Conservation (phyloP, 1,139 yeast species). For the Taiozyma onychis region DNA sequence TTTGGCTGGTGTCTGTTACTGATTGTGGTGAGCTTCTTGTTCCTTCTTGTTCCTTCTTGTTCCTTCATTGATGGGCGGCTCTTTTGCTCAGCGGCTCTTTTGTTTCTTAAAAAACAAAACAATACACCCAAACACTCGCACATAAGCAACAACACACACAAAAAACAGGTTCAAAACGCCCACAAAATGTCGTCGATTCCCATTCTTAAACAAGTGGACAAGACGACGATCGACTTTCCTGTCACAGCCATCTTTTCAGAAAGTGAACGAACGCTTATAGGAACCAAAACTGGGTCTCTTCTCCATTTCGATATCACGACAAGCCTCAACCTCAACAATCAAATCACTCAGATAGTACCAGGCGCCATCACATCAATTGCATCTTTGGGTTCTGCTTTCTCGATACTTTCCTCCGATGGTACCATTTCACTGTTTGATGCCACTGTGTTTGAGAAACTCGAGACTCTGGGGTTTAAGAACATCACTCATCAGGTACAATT, state of each 20-base stretch:
- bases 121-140: too few species aligned
- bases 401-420: background rate
- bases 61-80: too few species aligned
- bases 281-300: background rate
- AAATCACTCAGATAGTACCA: background rate
- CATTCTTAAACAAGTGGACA: background rate
- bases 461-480: slow-evolving; percentile 16
- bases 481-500: slow-evolving; percentile 5
- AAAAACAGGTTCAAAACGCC: background rate
- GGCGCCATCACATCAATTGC: background rate
- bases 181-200: background rate
- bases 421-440: slow-evolving; percentile 7
- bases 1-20: too few species aligned
- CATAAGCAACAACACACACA: too few species aligned
- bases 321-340: background rate
- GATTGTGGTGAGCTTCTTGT: too few species aligned
- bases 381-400: background rate
- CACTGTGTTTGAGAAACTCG: slow-evolving; percentile 7
- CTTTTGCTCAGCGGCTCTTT: too few species aligned
- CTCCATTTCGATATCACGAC: background rate
- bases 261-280: background rate
- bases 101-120: too few species aligned
- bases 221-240: background rate
- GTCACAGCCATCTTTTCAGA: background rate
- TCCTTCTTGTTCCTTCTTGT: too few species aligned